Percentiles rank a stretch among this genome's conserved stretches.
Conservation (phyloP, 495 filamentous ascomycete genomes). For the Penicillium egyptiacum region DNA sequence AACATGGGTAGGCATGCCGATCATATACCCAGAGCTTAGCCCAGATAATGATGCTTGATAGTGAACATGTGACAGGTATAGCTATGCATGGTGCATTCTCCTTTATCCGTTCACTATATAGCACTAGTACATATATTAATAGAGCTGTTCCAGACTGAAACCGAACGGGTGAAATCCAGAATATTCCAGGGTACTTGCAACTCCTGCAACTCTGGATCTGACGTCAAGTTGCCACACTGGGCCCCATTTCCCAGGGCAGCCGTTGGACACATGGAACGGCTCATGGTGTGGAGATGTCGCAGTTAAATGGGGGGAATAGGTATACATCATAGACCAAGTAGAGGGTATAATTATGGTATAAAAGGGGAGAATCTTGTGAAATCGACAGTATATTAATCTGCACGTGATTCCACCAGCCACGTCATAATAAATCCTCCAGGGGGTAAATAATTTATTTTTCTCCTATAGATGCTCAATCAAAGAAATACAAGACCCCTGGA, state of each 20-base stretch:
- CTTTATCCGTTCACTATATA: background rate
- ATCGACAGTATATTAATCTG: background rate
- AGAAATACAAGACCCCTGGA: background rate
- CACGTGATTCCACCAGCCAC: conserved; percentile 13
- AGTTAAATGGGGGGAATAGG: conserved; percentile 2
- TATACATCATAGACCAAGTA: conserved; percentile 3
- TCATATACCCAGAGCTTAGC: background rate
- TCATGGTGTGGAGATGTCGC: conserved; percentile 9
- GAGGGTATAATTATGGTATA: background rate
- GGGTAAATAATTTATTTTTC: conserved; percentile 15
- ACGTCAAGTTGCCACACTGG: conserved; percentile 33
- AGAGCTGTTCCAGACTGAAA: background rate
- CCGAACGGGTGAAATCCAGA: background rate
- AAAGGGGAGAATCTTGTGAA: background rate
- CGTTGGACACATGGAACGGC: conserved; percentile 9
- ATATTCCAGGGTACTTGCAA: background rate
- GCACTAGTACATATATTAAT: background rate
- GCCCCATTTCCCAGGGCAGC: conserved; percentile 3
- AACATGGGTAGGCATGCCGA: background rate
- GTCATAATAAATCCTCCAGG: conserved; percentile 14
- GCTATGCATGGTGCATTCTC: background rate
- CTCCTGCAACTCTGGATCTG: conserved; percentile 1
- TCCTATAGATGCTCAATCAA: conserved; percentile 1
- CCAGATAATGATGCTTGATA: background rate
- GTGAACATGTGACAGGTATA: background rate